Conservation (phyloP, 148 eudicot genomes). For the Spergularia bocconei region DNA sequence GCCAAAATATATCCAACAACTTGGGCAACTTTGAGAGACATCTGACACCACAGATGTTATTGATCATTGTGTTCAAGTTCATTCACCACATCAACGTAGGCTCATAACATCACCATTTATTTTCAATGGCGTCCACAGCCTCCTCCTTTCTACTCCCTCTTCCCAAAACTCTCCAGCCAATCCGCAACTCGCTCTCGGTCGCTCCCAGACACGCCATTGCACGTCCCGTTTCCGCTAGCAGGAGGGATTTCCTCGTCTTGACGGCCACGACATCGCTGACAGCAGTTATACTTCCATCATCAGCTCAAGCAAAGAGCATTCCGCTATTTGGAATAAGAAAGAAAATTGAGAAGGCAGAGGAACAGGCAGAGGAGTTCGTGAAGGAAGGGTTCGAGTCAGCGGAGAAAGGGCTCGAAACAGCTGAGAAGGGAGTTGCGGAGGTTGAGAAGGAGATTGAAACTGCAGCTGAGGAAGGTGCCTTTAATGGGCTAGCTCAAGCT, state of each 20-base stretch:
- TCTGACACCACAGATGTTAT: conserved; percentile 6
- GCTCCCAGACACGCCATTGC: conserved; percentile 19
- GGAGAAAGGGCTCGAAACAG: conserved; percentile 37
- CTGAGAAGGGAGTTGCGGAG: conserved; percentile 44
- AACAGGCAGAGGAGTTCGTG: conserved; percentile 55
- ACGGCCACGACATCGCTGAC: conserved; percentile 45
- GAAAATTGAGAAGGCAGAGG: conserved; percentile 60
- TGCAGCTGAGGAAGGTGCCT: conserved; percentile 33
- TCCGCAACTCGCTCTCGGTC: conserved; percentile 21
- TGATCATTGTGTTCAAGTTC: not conserved
- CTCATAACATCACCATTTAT: not conserved
- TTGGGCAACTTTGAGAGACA: not conserved
- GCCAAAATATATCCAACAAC: not conserved
- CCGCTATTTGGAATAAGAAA: conserved; percentile 71
- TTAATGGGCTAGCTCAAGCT: conserved; percentile 30
- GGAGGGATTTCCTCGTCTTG: conserved; percentile 55
- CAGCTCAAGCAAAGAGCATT: conserved; percentile 55
- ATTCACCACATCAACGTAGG: not conserved
- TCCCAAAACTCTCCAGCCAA: conserved; percentile 17
- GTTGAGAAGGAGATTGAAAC: conserved; percentile 52
- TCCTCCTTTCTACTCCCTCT: conserved; percentile 24
- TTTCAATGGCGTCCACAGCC: conserved; percentile 59
- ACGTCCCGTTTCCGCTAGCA: conserved; percentile 22
- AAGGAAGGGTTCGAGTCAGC: conserved; percentile 62
- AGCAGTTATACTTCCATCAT: conserved; percentile 34